phyloP scores from a whole-genome alignment of 495 filamentous ascomycete genomes.

The Venustampulla echinocandica region DNA sequence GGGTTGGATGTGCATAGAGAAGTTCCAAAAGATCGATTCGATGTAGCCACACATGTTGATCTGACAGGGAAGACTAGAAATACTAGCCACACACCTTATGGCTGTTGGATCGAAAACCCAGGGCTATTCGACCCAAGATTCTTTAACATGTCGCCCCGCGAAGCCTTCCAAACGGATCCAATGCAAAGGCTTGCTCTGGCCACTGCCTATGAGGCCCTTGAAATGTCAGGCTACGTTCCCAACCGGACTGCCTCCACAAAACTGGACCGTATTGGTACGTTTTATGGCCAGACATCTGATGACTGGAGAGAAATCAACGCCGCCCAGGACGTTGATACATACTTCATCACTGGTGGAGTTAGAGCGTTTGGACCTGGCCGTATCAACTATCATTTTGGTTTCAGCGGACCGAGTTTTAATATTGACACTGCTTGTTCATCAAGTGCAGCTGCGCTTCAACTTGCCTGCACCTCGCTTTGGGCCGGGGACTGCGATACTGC shows the following conservation, averaged over 20 bases:
- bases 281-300: slow-evolving; percentile 88
- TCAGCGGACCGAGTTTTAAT: slow-evolving; percentile 55
- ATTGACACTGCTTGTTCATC: slow-evolving; percentile 87
- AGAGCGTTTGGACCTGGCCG: slow-evolving; percentile 81
- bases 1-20: slow-evolving; percentile 30
- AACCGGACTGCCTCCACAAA: slow-evolving; percentile 79
- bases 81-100: slow-evolving; percentile 31
- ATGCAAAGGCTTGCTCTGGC: slow-evolving; percentile 47
- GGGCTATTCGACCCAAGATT: slow-evolving; percentile 50
- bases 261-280: slow-evolving; percentile 77
- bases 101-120: slow-evolving; percentile 45
- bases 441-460: slow-evolving; percentile 50
- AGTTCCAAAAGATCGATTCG: slow-evolving; percentile 38
- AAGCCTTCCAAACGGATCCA: slow-evolving; percentile 53
- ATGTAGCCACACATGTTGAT: slow-evolving; percentile 33
- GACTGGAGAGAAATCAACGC: slow-evolving; percentile 90
- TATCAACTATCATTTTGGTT: slow-evolving; percentile 48
- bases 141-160: slow-evolving; percentile 50
- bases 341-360: slow-evolving; percentile 85
- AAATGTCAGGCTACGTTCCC: slow-evolving; percentile 76
- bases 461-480: slow-evolving; percentile 76
- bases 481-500: slow-evolving; percentile 38
- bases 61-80: slow-evolving; percentile 26
- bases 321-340: slow-evolving; percentile 84
- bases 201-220: slow-evolving; percentile 48